Percentiles rank a stretch among this genome's conserved stretches.
Evolutionary conservation across 176 grass and related monocot genomes (phyloP).

Genomic region (Triticum monococcum): DNA sequence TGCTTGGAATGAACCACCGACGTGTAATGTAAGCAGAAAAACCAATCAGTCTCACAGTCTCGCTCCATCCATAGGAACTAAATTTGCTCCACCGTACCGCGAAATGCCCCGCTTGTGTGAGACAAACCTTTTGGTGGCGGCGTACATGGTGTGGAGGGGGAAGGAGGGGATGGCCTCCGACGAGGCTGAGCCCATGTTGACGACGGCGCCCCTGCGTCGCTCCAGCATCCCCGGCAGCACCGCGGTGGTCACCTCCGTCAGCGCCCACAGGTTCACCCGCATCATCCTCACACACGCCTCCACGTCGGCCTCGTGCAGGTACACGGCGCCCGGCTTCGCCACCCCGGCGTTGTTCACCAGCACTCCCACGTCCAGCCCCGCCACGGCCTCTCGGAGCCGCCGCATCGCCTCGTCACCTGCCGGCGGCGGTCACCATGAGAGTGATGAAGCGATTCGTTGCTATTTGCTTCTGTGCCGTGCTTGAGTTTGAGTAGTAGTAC

Average conservation of each 20-base stretch:
- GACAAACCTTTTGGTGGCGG: conserved; percentile 29
- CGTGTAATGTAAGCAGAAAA: too few species aligned
- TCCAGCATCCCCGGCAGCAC: conserved; percentile 49
- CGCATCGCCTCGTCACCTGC: neutral
- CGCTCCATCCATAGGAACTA: too few species aligned
- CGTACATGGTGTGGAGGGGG: conserved; percentile 44
- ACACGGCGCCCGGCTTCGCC: conserved; percentile 12
- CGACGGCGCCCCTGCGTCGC: conserved; percentile 37
- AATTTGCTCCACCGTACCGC: too few species aligned
- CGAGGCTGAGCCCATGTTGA: conserved; percentile 49
- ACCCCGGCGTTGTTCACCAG: conserved; percentile 55
- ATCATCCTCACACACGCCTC: conserved; percentile 43
- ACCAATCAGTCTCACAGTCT: too few species aligned
- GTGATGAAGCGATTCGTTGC: neutral
- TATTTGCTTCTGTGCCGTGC: neutral
- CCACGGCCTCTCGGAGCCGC: conserved; percentile 13
- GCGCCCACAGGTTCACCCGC: conserved; percentile 44
- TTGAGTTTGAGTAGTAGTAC: neutral
- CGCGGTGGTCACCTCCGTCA: conserved; percentile 30
- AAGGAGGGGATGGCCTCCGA: conserved; percentile 35
- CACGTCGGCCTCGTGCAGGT: conserved; percentile 43
- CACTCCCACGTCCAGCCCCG: conserved; percentile 37
- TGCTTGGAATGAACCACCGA: neutral
- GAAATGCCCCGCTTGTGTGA: too few species aligned
- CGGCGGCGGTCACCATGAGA: neutral